Percentiles rank a stretch among this genome's conserved stretches.
phyloP scores from a whole-genome alignment of 164 flowering plant genomes.

The Malania oleifera region DNA sequence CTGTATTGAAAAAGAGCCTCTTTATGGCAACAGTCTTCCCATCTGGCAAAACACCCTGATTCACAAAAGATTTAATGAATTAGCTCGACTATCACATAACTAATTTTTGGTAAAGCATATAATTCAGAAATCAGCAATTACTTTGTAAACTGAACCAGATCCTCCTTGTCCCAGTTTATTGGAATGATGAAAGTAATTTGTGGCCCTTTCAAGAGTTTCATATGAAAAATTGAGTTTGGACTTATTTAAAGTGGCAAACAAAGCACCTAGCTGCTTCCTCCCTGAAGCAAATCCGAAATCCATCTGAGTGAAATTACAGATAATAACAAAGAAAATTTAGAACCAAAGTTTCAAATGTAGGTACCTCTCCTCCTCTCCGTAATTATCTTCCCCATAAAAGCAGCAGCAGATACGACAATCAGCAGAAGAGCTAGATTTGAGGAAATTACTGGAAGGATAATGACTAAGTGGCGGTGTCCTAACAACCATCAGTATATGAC shows the following conservation, averaged over 20 bases:
- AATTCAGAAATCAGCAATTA: constrained; percentile 15
- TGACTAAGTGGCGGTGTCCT: constrained; percentile 39
- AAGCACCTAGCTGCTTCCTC: constrained; percentile 49
- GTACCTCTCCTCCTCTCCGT: constrained; percentile 46
- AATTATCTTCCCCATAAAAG: constrained; percentile 33
- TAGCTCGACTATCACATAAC: background rate
- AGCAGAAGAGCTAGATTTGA: constrained; percentile 36
- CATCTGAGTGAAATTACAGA: background rate
- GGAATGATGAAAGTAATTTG: constrained; percentile 49
- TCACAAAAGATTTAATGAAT: background rate
- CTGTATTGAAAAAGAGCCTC: constrained; percentile 70
- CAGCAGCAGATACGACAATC: constrained; percentile 27
- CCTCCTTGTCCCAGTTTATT: constrained; percentile 84
- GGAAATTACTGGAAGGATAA: constrained; percentile 38
- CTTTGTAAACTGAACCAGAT: constrained; percentile 74
- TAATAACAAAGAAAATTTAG: background rate
- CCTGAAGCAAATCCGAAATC: constrained; percentile 31
- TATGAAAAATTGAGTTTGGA: constrained; percentile 62
- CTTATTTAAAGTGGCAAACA: constrained; percentile 38
- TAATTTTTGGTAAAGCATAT: background rate
- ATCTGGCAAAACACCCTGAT: constrained; percentile 58
- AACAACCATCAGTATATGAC: constrained; percentile 9
- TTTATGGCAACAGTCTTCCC: constrained; percentile 67
- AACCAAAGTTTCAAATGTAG: background rate
- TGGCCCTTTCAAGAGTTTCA: constrained; percentile 72